Evolutionary conservation across 139 green algal species (phyloP), one percentile per base, ranked within the genome.

Genomic region (Asterochloris erici): DNA sequence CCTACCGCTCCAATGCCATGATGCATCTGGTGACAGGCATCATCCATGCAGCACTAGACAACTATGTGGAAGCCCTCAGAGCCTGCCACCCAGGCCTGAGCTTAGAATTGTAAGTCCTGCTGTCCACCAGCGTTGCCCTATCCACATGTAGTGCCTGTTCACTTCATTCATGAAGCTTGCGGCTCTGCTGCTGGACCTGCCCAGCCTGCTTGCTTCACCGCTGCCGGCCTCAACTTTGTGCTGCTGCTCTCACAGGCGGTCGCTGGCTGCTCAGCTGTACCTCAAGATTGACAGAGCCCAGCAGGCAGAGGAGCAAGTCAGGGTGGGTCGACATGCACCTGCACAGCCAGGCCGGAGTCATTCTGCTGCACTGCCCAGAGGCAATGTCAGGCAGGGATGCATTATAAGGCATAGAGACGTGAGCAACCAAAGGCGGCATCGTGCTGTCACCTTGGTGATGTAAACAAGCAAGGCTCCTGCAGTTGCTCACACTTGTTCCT

Each of bases 21-120:
- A 89, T 98, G 68, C 88, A 95, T 66, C 85, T 98, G 10, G 79
- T 98, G 0, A 93, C 94, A 14, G 96, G 90, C 12, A 87, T 93
- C 26, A 91, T 99, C 26, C 90, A 94, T 77, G 79, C 87, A 12
- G 74, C 90, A 62, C 95, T 98, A 84, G 95, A 89, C n/a, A 96
- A 98, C 86, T 96, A 95, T 82, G 91, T 94, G 16, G 95, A 98
- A 73, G 97, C 97, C 10, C 86, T 99, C 9, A 98, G 97, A 79
- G 91, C 86, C 19, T 97, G 94, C 85, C 91, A 98, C 75, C 78
- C 63, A 28, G 91, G 86, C 10, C 64, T 80, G 61, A 93, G 38
- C 27, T 86, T 98, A n/a, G 94, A 98, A 79, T 89, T 98, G 90
- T 96, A 77, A 87, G 93, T 60, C 29, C 27, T 19, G 11, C 12